A percentile compares a stretch with the other conserved stretches of the same genome.
These are phyloP conservation scores for Leucosporidium scottii DNA, from an alignment of 768 basidiomycete genomes.

Conservation along the genomic window DNA sequence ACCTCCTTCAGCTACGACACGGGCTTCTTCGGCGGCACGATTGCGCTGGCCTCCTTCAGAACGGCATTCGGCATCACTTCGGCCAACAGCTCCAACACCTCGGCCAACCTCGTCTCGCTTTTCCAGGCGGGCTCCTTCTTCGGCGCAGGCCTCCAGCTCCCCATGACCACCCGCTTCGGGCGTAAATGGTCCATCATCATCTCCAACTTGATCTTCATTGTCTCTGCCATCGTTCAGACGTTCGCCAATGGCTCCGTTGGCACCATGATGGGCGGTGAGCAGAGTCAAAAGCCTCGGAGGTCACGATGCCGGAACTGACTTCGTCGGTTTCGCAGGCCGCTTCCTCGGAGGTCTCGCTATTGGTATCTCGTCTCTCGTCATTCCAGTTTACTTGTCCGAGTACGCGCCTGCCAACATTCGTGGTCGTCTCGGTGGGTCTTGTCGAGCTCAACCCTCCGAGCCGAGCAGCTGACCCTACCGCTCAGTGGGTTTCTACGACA, in stretches of 20 bases:
- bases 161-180: constrained; percentile 54
- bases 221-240: constrained; percentile 46
- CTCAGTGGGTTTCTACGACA: too few relatives aligned
- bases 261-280: too few relatives aligned
- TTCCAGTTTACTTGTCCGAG: constrained; percentile 50
- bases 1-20: constrained; percentile 40
- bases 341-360: constrained; percentile 46
- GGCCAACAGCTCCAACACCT: constrained; percentile 43
- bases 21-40: constrained; percentile 45
- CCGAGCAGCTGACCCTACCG: too few relatives aligned
- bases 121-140: constrained; percentile 67
- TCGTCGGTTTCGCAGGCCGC: constrained; percentile 46
- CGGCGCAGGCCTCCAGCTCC: constrained; percentile 53
- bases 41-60: constrained; percentile 48
- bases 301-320: constrained; percentile 1
- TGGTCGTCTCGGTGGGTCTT: too few relatives aligned
- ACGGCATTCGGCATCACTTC: constrained; percentile 46
- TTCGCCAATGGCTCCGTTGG: constrained; percentile 32
- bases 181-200: constrained; percentile 50
- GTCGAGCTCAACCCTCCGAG: too few relatives aligned
- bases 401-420: constrained; percentile 37
- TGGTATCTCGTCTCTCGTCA: constrained; percentile 37
- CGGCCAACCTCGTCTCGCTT: constrained; percentile 47
- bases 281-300: too few relatives aligned
- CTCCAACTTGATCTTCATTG: constrained; percentile 51